A percentile compares a stretch with the other conserved stretches of the same genome.
Evolutionary conservation across 2,329 filamentous ascomycete genomes (phyloP).

Genomic region (Decorospora gaudefroyi): DNA sequence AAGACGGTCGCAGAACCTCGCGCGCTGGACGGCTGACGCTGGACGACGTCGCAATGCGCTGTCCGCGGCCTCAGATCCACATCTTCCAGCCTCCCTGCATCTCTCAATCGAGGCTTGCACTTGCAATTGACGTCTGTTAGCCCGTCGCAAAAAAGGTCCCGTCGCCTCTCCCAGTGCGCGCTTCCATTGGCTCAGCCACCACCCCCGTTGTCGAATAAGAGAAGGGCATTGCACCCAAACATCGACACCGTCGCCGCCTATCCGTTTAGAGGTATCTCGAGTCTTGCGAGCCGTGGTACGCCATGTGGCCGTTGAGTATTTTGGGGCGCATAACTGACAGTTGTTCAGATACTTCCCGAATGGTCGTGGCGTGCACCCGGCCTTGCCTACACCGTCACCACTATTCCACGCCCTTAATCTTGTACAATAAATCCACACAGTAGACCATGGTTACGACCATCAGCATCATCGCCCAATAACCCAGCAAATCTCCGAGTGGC

Average conservation of each 20-base stretch:
- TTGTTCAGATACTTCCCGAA: constrained; percentile 28
- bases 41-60: constrained; percentile 47
- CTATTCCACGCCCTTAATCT: constrained; percentile 4
- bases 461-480: constrained; percentile 35
- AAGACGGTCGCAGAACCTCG: constrained; percentile 41
- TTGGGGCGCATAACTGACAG: constrained; percentile 31
- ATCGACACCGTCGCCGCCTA: constrained; percentile 37
- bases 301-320: constrained; percentile 21
- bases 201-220: constrained; percentile 42
- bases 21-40: constrained; percentile 36
- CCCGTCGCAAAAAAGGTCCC: constrained; percentile 34
- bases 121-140: constrained; percentile 47
- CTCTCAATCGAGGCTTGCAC: constrained; percentile 38
- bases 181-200: constrained; percentile 42
- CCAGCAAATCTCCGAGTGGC: constrained; percentile 39
- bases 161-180: constrained; percentile 38
- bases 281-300: constrained; percentile 31
- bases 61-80: constrained; percentile 38
- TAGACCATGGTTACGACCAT: constrained; percentile 28
- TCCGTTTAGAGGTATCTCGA: constrained; percentile 41
- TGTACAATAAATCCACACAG: constrained; percentile 15
- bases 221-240: constrained; percentile 26
- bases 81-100: constrained; percentile 41
- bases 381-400: constrained; percentile 30
- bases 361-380: constrained; percentile 22